Percentiles rank a stretch among this genome's conserved stretches.
Conservation (phyloP, 257 asterid genomes). For the Solanum lycopersicoides region DNA sequence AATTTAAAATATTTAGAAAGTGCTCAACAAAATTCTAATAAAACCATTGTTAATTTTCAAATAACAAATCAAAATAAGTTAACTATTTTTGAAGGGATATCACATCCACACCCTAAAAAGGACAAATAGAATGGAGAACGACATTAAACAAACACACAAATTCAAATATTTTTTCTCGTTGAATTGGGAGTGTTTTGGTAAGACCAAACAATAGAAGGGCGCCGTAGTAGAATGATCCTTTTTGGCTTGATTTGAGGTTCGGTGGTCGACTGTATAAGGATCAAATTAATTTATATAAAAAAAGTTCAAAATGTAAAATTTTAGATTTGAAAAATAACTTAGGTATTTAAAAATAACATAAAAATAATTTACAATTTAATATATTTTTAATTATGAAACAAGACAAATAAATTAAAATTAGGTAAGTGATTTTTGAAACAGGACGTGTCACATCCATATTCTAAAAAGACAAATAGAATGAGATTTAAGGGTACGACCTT, state of each 20-base stretch:
- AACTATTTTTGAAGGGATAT: neutral
- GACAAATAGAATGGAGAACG: neutral
- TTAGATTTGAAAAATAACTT: neutral
- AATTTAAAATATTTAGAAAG: neutral
- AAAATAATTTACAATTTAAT: too few relatives aligned
- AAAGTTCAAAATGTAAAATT: rapidly evolving
- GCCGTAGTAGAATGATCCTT: neutral
- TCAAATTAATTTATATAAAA: neutral
- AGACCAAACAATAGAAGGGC: neutral
- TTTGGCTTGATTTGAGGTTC: neutral
- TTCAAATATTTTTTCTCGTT: neutral
- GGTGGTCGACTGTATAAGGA: neutral
- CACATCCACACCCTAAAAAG: neutral
- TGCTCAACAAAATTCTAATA: neutral
- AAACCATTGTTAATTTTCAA: too few relatives aligned
- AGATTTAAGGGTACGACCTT: neutral
- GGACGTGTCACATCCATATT: neutral
- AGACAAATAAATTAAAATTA: neutral
- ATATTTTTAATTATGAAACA: too few relatives aligned
- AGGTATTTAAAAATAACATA: neutral
- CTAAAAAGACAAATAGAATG: neutral
- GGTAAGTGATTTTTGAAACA: neutral
- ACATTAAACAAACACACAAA: neutral
- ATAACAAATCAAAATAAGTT: too few relatives aligned
- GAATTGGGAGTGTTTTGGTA: too few relatives aligned